Percentiles rank a stretch among this genome's conserved stretches.
Conservation (phyloP, 1,139 yeast genomes). For the Sugiyamaella novakii region DNA sequence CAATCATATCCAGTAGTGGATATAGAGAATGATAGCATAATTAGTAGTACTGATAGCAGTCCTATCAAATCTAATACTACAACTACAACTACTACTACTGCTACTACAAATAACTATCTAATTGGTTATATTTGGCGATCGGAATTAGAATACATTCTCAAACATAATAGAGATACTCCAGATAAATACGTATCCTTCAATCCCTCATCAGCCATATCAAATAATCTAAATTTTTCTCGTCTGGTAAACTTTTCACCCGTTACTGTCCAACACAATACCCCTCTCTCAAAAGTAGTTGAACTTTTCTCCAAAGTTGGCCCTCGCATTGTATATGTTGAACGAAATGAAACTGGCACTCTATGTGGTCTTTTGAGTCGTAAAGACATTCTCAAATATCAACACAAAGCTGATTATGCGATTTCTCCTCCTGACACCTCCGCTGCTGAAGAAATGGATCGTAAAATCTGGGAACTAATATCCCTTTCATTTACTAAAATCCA, state of each 20-base stretch:
- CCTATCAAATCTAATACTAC: neutral
- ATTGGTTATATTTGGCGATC: slow-evolving; percentile 43
- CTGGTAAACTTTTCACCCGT: slow-evolving; percentile 65
- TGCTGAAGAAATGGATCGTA: slow-evolving; percentile 34
- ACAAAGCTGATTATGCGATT: slow-evolving; percentile 29
- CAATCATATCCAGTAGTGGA: slow-evolving; percentile 39
- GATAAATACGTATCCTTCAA: slow-evolving; percentile 22
- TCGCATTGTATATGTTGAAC: slow-evolving; percentile 64
- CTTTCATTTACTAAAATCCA: slow-evolving; percentile 1
- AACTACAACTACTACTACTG: neutral
- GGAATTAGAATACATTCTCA: slow-evolving; percentile 38
- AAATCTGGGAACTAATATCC: slow-evolving; percentile 29
- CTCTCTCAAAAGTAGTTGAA: slow-evolving; percentile 65
- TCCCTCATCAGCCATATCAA: slow-evolving; percentile 3
- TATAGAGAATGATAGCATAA: slow-evolving; percentile 20
- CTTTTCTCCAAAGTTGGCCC: slow-evolving; percentile 83
- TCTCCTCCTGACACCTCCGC: slow-evolving; percentile 27
- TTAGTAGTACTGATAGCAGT: neutral
- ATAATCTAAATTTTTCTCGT: slow-evolving; percentile 45
- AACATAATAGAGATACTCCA: slow-evolving; percentile 26
- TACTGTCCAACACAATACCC: slow-evolving; percentile 55
- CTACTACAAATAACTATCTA: slow-evolving; percentile 25
- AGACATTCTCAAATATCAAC: slow-evolving; percentile 59
- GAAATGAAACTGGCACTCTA: slow-evolving; percentile 48
- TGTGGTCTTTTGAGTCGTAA: slow-evolving; percentile 68